These are phyloP conservation scores for Tuber melanosporum DNA, from an alignment of 495 filamentous ascomycete species.

Conservation along the genomic window DNA sequence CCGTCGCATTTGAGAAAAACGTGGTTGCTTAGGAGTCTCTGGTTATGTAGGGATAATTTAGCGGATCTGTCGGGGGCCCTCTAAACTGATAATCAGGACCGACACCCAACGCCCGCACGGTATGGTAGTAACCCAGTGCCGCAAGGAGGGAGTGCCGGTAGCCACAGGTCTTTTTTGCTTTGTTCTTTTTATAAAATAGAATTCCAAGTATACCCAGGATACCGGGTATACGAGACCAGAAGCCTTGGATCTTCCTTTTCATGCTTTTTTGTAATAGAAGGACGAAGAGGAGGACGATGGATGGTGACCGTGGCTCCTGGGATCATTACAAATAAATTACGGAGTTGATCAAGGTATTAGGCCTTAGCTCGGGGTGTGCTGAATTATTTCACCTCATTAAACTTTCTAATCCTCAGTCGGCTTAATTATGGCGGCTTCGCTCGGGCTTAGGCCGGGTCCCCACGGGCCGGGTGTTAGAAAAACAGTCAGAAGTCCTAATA, in stretches of 20 bases:
- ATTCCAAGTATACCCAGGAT: not conserved
- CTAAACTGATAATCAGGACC: too few species aligned
- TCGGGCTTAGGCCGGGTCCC: not conserved
- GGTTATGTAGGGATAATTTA: too few species aligned
- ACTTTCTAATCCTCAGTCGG: not conserved
- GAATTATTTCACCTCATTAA: not conserved
- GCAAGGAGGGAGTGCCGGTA: too few species aligned
- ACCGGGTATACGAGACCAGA: not conserved
- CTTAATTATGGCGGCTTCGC: not conserved
- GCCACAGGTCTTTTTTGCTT: too few species aligned
- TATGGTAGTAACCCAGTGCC: too few species aligned
- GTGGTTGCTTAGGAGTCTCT: too few species aligned
- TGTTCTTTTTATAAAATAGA: too few species aligned
- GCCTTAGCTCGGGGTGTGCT: not conserved
- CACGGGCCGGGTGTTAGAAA: not conserved
- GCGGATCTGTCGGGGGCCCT: too few species aligned
- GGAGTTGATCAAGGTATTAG: not conserved
- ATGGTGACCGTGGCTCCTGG: not conserved
- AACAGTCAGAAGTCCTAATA: not conserved
- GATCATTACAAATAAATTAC: not conserved
- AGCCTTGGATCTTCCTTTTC: not conserved
- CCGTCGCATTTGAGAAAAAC: too few species aligned
- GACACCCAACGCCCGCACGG: too few species aligned
- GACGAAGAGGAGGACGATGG: not conserved
- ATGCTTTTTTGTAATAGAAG: not conserved